Base-by-base conservation (phyloP, 2,329 filamentous ascomycete species). In the Raffaelea arxii region DNA sequence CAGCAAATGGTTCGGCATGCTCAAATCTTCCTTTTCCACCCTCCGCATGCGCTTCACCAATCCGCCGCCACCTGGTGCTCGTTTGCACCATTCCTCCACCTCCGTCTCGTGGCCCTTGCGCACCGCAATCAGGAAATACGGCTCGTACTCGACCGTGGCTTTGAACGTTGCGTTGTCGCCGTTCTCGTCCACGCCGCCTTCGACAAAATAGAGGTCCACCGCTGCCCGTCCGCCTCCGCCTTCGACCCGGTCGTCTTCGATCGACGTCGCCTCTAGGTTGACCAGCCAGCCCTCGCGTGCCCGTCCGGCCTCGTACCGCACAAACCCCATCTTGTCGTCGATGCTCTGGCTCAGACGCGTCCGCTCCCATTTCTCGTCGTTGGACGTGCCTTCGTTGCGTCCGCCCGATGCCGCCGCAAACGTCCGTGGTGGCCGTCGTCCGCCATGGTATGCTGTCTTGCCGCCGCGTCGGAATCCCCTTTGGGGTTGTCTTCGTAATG, bases 191-290 rank as follows among this genome's bases (percentile, higher is more conserved):
- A 97, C 80, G 11, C 86, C 91, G 2, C 91, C 86, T 57, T 90
- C 86, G 49, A 98, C 84, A 66, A 98, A 98, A 70, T 96, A 98
- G 66, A 89, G 96, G 67, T 98, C 92, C 47, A 98, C 80, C 9
- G 87, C 92, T 1, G 92, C 85, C 53, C 88, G 81, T 32, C 92
- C 92, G 48, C 86, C 86, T 32, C 92, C 92, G 49, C 87, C 86
- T 2, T 85, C 82, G 40, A 86, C 76, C 55, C 87, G 86, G 16
- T 90, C 77, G 61, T 97, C 91, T 63, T 95, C 73, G 71, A 98
- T 75, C 12, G 81, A 80, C 0, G 92, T 97, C 35, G 89, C 82
- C 62, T 95, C 87, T 69, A 97, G 86, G 60, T 97, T 98, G 56
- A 91, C 87, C 4, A 98, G 78, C 92, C 92, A 98, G 53, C 94